Evolutionary conservation across 2,329 filamentous ascomycete species (phyloP), one percentile per base, ranked within the genome.

Genomic region (Alternaria solani): DNA sequence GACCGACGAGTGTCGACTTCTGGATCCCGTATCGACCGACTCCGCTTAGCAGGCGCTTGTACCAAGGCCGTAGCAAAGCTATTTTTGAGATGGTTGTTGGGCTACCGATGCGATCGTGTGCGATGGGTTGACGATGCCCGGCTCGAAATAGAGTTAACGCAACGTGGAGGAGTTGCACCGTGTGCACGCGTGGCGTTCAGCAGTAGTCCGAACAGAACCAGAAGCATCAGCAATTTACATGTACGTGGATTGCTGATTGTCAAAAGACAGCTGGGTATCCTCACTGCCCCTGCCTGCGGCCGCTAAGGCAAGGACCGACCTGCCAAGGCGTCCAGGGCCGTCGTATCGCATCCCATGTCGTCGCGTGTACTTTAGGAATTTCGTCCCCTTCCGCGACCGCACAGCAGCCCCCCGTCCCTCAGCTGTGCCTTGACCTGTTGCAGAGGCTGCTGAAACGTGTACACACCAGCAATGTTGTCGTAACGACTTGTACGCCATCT

Each of bases 301-400:
- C 62, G 49, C 61, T 62, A 62, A 62, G 44, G 62, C 64, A 65
- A 67, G 62, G 59, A 59, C 52, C 55, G 55, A 59, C 46, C 48
- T 51, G 65, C 65, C 61, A 65, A 64, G 63, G 32, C 60, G 58
- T 23, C 39, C 20, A 42, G 39, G 39, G 39, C 20, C 16, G 62
- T 62, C 43, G 63, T 55, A 59, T 61, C 54, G 48, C 58, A 61
- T 57, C 36, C 57, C 57, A 54, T 63, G 57, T 53, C 62, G 54
- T 63, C 63, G 63, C 63, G 65, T 61, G 56, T 55, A 57, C 57
- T 59, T 51, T 47, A 51, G 58, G 16, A 57, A 43, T 51, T 63
- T 57, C 53, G 55, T 60, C 60, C 61, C 51, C 62, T 65, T 62
- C 64, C 47, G 57, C 53, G 41, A 56, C 48, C 52, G 60, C 47